phyloP scores from a whole-genome alignment of 208 protist species.

The Acanthamoeba pearcei region DNA sequence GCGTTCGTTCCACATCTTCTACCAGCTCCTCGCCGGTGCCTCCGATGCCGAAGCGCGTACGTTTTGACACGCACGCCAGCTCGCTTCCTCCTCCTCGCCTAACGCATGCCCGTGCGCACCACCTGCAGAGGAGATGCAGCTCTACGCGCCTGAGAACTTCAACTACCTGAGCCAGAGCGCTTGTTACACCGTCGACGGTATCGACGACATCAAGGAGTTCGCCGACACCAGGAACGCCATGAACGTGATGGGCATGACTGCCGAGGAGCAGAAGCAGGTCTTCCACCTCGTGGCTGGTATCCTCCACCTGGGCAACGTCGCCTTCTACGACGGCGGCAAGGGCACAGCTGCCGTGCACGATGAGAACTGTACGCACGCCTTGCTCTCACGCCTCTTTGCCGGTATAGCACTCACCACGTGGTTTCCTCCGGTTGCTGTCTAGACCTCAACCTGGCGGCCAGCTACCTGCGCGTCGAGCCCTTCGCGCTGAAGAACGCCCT shows the following conservation, averaged over 20 bases:
- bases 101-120: neutral
- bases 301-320: slow-evolving; percentile 90
- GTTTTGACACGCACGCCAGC: neutral
- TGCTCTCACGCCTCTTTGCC: slow-evolving; percentile 75
- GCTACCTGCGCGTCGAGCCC: slow-evolving; percentile 73
- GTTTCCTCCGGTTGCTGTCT: slow-evolving; percentile 79
- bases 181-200: slow-evolving; percentile 85
- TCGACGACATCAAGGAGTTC: slow-evolving; percentile 95
- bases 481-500: slow-evolving; percentile 72
- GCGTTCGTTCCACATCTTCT: slow-evolving; percentile 85
- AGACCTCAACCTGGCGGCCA: slow-evolving; percentile 58
- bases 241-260: slow-evolving; percentile 91
- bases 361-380: slow-evolving; percentile 8
- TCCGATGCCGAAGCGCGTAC: slow-evolving; percentile 32
- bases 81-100: neutral
- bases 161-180: slow-evolving; percentile 91
- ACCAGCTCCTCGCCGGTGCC: slow-evolving; percentile 74
- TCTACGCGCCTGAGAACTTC: slow-evolving; percentile 86
- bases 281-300: slow-evolving; percentile 87
- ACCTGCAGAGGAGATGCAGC: slow-evolving; percentile 44
- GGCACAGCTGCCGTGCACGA: slow-evolving; percentile 80
- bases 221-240: slow-evolving; percentile 92
- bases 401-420: slow-evolving; percentile 72
- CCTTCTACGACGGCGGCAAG: slow-evolving; percentile 87
- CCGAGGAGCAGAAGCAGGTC: slow-evolving; percentile 82